Base-by-base conservation (phyloP, 1,284 basidiomycete genomes). In the Xanthoconium separans region DNA sequence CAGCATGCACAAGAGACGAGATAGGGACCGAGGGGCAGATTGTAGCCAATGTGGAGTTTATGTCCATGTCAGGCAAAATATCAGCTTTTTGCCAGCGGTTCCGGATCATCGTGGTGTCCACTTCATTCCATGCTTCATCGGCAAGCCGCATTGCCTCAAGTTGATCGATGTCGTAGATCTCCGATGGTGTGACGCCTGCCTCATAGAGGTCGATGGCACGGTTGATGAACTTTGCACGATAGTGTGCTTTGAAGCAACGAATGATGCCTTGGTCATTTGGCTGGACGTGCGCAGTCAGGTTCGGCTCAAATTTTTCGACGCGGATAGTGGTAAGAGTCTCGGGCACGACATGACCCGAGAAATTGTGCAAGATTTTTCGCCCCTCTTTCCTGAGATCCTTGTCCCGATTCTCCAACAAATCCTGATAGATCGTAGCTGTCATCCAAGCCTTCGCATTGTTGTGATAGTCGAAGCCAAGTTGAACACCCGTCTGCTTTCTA, bases 181-280 rank as follows among this genome's bases (percentile, higher is more conserved):
- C 22, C 2, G 30, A 31, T 8, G 11, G 30, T 8, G 6, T 61
- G 6, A 65, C 49, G 1, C 34, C 20, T 2, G 8, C 0, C 16
- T 46, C 10, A 13, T 46, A 46, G 10, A 10, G 22, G 7, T 46
- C 11, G 11, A 46, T 24, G 5, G 45, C 22, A n/a, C 16, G 3
- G 0, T 37, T 1, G 12, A 50, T 39, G 13, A 55, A 53, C 4
- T n/a, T 11, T 0, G 30, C 20, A 3, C 5, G 20, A 6, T 56
- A 56, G 1, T 54, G 6, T 0, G 43, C 44, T 6, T 56, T 56
- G 39, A 56, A 54, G 15, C 51, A 56, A 1, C 3, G 5, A 2
- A 56, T 56, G 0, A 56, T 49, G 0, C 39, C 55, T 12, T 54
- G 51, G 15, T 56, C 12, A 12, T 53, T 58, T 0, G 47, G 41